Percentiles rank a stretch among this genome's conserved stretches.
Conservation (phyloP, 176 grass and related monocot genomes). For the Alopecurus myosuroides region DNA sequence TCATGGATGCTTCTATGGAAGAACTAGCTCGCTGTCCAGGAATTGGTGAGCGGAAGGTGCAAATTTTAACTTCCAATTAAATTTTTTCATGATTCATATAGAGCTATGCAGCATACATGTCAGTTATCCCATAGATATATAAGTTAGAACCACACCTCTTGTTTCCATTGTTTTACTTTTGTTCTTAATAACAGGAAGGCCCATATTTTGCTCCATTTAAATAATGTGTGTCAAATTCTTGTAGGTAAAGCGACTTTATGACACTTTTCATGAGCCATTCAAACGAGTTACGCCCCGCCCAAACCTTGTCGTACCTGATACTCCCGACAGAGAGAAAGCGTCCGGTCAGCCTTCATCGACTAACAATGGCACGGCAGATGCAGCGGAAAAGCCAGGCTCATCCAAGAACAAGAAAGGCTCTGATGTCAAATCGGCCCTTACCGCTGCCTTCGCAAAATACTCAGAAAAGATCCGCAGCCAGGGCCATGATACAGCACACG, state of each 20-base stretch:
- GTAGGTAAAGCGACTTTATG: conserved; percentile 83
- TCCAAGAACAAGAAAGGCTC: conserved; percentile 40
- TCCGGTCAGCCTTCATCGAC: conserved; percentile 27
- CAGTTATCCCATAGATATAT: neutral
- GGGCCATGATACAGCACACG: conserved; percentile 6
- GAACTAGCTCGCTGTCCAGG: conserved; percentile 84
- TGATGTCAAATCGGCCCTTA: conserved; percentile 59
- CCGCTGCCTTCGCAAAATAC: conserved; percentile 76
- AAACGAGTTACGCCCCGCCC: conserved; percentile 39
- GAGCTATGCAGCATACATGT: neutral
- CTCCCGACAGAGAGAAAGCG: conserved; percentile 46
- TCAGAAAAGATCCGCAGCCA: conserved; percentile 56
- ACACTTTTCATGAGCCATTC: conserved; percentile 95
- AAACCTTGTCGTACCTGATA: conserved; percentile 56
- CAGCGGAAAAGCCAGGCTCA: neutral
- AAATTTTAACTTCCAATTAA: neutral
- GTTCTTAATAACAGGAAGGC: neutral
- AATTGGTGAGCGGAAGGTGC: conserved; percentile 92
- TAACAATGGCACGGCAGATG: conserved; percentile 11
- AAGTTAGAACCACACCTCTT: neutral
- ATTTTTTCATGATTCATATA: neutral
- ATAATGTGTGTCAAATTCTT: conserved; percentile 4
- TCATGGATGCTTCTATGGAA: conserved; percentile 98
- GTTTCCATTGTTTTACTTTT: neutral
- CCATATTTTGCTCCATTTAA: neutral